Evolutionary conservation across 2,329 filamentous ascomycete genomes (phyloP), one percentile per base, ranked within the genome.

Genomic region (Aspergillus ibericus): DNA sequence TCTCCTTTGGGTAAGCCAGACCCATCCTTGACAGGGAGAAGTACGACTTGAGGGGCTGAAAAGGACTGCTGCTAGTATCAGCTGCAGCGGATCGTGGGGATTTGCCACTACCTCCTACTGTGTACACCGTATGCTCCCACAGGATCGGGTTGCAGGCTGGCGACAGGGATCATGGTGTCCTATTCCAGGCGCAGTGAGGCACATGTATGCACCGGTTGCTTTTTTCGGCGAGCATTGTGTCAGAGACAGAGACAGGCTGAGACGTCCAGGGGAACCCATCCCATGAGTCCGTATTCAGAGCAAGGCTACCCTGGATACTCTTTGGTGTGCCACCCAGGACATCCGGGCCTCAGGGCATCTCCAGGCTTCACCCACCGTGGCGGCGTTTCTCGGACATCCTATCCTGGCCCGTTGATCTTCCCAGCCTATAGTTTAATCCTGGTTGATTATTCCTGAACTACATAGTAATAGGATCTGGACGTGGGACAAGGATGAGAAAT

Each of bases 71-170:
- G n/a, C n/a, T n/a, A n/a, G n/a, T n/a, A n/a, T n/a, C n/a, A n/a
- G 55, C 58, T 58, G 61, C 65, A 61, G 63, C 59, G 66, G 63
- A 68, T 70, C 67, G 67, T 69, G 68, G 67, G 64, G 61, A 61
- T 64, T 65, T 63, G 57, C 64, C 63, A 65, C 64, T 66, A 66
- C 56, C 51, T 53, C n/a, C 16, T 46, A 59, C 60, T 61, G 5
- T 25, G 36, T 47, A 46, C n/a, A 13, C 27, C 5, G 15, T 25
- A 25, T 20, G 10, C 57, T 42, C 53, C 56, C 61, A 62, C 49
- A 59, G 57, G 63, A 63, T 61, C 50, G 58, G 59, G 56, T 64
- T 62, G 59, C 59, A 63, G 57, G 59, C 55, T 64, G 61, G 59
- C 61, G 62, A 32, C 58, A 55, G 61, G 61, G 62, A 61, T 59